Evolutionary conservation across 1,284 basidiomycete species (phyloP).

Genomic region (Veloboletus limbatus): DNA sequence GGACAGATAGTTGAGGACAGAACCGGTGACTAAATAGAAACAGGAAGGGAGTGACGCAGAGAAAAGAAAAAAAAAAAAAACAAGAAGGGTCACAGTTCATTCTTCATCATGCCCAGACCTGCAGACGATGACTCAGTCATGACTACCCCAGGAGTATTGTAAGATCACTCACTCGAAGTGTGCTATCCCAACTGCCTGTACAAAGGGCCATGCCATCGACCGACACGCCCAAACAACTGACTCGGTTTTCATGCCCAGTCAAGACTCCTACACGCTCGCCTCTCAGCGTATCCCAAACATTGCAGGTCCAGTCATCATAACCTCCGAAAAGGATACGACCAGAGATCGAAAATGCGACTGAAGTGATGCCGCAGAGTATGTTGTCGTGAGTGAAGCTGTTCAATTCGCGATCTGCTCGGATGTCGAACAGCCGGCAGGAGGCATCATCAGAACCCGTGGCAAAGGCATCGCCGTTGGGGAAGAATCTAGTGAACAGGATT

Average conservation of each 20-base stretch:
- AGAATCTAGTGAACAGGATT: conserved; percentile 65
- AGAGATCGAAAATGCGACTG: conserved; percentile 96
- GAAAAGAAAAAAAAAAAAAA: conserved; percentile 18
- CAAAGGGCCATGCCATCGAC: conserved; percentile 97
- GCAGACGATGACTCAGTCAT: conserved; percentile 11
- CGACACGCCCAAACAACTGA: conserved; percentile 94
- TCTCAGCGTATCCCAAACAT: conserved; percentile 99
- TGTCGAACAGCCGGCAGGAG: conserved; percentile 96
- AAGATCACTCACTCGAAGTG: conserved; percentile 74
- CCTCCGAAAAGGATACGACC: conserved; percentile 97
- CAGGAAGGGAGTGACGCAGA: conserved; percentile 23
- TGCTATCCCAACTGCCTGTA: conserved; percentile 97
- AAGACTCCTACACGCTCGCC: conserved; percentile 96
- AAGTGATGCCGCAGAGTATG: conserved; percentile 97
- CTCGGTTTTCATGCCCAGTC: conserved; percentile 96
- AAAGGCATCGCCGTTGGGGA: conserved; percentile 98
- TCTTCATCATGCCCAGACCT: conserved; percentile 60
- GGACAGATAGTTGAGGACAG: conserved; percentile 33
- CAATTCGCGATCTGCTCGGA: conserved; percentile 94
- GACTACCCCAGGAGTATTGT: conserved; percentile 7
- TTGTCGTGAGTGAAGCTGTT: conserved; percentile 98
- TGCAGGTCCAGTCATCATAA: conserved; percentile 99
- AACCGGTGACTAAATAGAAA: conserved; percentile 25
- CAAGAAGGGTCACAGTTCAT: conserved; percentile 25
- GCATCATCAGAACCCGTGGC: conserved; percentile 99